phyloP scores from a whole-genome alignment of 2,329 filamentous ascomycete species.

The Aspergillus caelatus region DNA sequence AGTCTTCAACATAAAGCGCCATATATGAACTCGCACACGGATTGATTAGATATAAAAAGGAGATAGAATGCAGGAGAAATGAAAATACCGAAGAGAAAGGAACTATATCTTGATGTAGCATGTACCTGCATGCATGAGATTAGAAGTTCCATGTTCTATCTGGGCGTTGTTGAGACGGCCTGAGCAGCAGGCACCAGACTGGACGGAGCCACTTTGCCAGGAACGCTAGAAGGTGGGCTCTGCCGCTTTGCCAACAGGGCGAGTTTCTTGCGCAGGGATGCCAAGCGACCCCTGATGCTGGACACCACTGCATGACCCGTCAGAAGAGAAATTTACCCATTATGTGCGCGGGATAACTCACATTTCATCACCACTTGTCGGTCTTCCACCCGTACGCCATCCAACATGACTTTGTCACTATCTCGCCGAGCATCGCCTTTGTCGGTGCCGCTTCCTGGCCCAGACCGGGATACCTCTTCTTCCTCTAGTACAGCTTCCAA shows the following conservation, averaged over 20 bases:
- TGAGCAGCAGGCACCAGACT: constrained; percentile 36
- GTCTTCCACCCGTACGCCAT: constrained; percentile 51
- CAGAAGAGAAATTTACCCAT: constrained; percentile 17
- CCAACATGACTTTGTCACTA: constrained; percentile 36
- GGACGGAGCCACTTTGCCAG: constrained; percentile 32
- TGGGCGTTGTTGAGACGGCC: constrained; percentile 36
- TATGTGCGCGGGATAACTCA: constrained; percentile 37
- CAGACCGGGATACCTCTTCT: constrained; percentile 60
- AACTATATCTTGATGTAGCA: constrained; percentile 20
- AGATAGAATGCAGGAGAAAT: constrained; percentile 10
- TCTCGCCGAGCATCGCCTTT: constrained; percentile 9
- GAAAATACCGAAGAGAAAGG: constrained; percentile 7
- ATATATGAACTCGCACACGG: constrained; percentile 15
- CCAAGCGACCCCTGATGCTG: constrained; percentile 52
- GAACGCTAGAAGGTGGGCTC: constrained; percentile 37
- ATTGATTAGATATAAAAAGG: constrained; percentile 13
- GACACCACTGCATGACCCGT: constrained; percentile 45
- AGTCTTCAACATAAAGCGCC: constrained; percentile 10
- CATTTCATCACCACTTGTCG: constrained; percentile 53
- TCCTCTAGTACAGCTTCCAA: constrained; percentile 90
- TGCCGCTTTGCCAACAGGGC: constrained; percentile 51
- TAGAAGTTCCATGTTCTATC: constrained; percentile 23
- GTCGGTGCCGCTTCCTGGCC: constrained; percentile 17
- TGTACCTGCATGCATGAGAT: constrained; percentile 19
- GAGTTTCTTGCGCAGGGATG: constrained; percentile 53